Evolutionary conservation across 2,329 filamentous ascomycete genomes (phyloP), one percentile per base, ranked within the genome.

Genomic region (Pseudopyrenochaeta lycopersici): DNA sequence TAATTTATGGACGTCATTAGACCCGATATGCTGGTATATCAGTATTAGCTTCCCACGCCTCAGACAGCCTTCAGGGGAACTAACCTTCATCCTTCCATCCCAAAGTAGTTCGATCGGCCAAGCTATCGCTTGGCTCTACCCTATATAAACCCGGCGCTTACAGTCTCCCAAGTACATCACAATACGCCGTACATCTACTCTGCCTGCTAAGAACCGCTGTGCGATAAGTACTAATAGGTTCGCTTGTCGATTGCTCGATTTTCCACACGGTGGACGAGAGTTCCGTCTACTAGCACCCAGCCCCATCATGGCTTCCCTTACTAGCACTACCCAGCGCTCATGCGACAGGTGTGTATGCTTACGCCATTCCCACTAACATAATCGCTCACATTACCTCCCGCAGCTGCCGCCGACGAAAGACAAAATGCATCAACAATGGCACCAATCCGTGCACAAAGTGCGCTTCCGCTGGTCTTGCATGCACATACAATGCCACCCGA

Each of bases 401-500:
- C 57, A 76, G 72, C 69, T 81, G 80, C 58, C 80, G 81, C 62
- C 70, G 79, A 48, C 74, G 80, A 42, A 82, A 82, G 64, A 79
- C 82, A 52, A 81, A 81, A 60, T 82, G 80, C 66, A 80, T 82
- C 50, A 78, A 77, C 47, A 79, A 82, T 63, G 78, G 78, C 54
- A 76, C 77, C 29, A 76, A 75, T 49, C 83, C 85, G 4, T 88
- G 85, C 76, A 84, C 85, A 71, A 86, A 87, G n/a, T n/a, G n/a
- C n/a, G n/a, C n/a, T n/a, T n/a, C n/a, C n/a, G n/a, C n/a, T n/a
- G n/a, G n/a, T n/a, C n/a, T n/a, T n/a, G n/a, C n/a, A n/a, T n/a
- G n/a, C n/a, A n/a, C n/a, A n/a, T n/a, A n/a, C n/a, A 86, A 88
- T 64, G 84, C 86, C 64, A 82, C 88, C 38, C 85, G 85, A 12